Evolutionary conservation across 1,284 basidiomycete species (phyloP).

Genomic region (Vanrija pseudolonga): DNA sequence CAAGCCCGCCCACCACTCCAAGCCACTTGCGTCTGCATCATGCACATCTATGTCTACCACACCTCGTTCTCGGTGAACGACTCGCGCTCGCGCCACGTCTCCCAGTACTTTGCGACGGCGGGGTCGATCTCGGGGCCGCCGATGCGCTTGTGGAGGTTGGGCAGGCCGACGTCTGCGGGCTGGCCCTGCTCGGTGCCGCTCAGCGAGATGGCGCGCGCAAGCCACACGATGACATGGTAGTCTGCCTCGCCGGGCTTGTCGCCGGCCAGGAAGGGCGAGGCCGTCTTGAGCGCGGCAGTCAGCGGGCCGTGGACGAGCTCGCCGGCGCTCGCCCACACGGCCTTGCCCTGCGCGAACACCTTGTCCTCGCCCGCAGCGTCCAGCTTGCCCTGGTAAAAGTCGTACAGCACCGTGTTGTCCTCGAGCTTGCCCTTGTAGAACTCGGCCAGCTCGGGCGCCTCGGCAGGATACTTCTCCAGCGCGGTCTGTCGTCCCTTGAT

Average conservation of each 20-base stretch:
- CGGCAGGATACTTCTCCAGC: constrained; percentile 29
- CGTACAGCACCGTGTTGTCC: constrained; percentile 50
- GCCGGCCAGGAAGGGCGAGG: not conserved
- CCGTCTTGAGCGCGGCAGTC: not conserved
- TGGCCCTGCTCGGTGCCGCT: constrained; percentile 2
- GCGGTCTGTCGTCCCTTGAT: constrained; percentile 50
- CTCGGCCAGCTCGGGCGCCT: constrained; percentile 49
- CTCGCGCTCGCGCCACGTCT: constrained; percentile 2
- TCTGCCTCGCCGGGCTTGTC: constrained; percentile 7
- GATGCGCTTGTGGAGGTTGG: not conserved
- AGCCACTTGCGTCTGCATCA: too few species aligned
- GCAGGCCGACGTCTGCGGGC: not conserved
- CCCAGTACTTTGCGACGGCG: constrained; percentile 5
- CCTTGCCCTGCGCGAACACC: constrained; percentile 1
- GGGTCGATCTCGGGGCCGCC: constrained; percentile 3
- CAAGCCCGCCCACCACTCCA: too few species aligned
- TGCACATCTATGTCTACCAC: not conserved
- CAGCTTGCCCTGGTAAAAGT: not conserved
- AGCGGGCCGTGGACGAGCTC: not conserved
- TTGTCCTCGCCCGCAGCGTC: constrained; percentile 1
- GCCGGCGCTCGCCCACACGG: constrained; percentile 6
- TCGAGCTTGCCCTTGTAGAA: constrained; percentile 55
- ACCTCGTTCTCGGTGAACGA: constrained; percentile 5
- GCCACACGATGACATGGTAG: constrained; percentile 14
- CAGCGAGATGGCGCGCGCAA: constrained; percentile 6